Conservation (phyloP, 345 rosid species). For the Sisymbrium irio region DNA sequence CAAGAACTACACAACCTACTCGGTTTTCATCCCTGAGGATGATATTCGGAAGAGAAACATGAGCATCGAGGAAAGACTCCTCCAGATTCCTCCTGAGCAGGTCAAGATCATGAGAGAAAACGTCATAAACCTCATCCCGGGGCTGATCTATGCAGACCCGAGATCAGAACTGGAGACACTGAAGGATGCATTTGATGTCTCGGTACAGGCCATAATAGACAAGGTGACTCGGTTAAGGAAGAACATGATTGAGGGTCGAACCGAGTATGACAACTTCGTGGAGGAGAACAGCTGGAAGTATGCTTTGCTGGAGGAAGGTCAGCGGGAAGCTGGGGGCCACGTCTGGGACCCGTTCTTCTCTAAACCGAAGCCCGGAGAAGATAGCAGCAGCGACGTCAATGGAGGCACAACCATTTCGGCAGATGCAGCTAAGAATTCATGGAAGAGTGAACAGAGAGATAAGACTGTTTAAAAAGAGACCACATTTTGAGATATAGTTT, state of each 20-base stretch:
- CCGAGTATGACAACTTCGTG: constrained; percentile 74
- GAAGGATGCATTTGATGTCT: constrained; percentile 78
- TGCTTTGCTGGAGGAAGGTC: constrained; percentile 74
- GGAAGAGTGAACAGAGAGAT: constrained; percentile 82
- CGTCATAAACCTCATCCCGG: constrained; percentile 68
- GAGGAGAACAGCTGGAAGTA: constrained; percentile 96
- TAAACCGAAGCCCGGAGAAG: constrained; percentile 58
- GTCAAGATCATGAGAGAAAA: constrained; percentile 72
- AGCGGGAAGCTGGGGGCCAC: constrained; percentile 70
- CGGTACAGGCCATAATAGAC: constrained; percentile 72
- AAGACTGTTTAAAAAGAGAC: constrained; percentile 36
- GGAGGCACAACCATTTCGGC: constrained; percentile 55
- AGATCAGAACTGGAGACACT: constrained; percentile 61
- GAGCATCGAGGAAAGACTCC: constrained; percentile 72
- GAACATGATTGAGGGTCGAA: constrained; percentile 64
- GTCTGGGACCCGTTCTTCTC: constrained; percentile 97
- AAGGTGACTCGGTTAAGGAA: constrained; percentile 81
- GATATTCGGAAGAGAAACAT: constrained; percentile 66
- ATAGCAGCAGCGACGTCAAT: constrained; percentile 33
- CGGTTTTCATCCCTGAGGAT: constrained; percentile 83
- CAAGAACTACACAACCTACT: constrained; percentile 71
- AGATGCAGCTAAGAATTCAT: constrained; percentile 75
- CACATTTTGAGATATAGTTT: constrained; percentile 31
- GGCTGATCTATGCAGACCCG: constrained; percentile 74
- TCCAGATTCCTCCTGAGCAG: constrained; percentile 65